These are phyloP conservation scores for Colletotrichum tropicale DNA, from an alignment of 2,329 filamentous ascomycete species.

Conservation along the genomic window DNA sequence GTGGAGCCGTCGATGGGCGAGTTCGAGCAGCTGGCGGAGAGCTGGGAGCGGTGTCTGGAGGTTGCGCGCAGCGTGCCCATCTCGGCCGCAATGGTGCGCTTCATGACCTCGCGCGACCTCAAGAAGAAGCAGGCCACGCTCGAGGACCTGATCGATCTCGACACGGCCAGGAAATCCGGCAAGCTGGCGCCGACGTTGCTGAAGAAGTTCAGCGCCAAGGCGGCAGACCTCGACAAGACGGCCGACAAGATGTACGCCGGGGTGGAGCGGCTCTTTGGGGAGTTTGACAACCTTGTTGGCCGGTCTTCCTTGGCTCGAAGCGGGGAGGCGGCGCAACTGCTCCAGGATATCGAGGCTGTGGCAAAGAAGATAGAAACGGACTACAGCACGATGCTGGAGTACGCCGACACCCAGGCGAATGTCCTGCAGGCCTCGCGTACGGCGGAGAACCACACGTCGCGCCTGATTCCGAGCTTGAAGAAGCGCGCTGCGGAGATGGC, in stretches of 20 bases:
- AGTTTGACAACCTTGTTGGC: slow-evolving; percentile 64
- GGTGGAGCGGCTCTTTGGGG: slow-evolving; percentile 65
- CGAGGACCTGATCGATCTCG: slow-evolving; percentile 77
- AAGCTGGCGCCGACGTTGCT: slow-evolving; percentile 64
- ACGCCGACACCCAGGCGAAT: slow-evolving; percentile 67
- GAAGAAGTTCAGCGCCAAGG: slow-evolving; percentile 63
- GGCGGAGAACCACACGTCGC: slow-evolving; percentile 67
- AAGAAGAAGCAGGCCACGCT: slow-evolving; percentile 61
- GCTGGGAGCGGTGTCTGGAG: slow-evolving; percentile 72
- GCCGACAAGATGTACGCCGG: slow-evolving; percentile 65
- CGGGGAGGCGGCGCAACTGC: slow-evolving; percentile 69
- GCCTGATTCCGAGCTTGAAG: slow-evolving; percentile 61
- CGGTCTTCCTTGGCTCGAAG: slow-evolving; percentile 61
- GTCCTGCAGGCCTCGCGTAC: slow-evolving; percentile 67
- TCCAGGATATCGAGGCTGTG: slow-evolving; percentile 86
- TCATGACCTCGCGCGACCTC: slow-evolving; percentile 59
- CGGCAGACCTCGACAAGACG: slow-evolving; percentile 64
- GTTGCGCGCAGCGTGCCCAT: slow-evolving; percentile 69
- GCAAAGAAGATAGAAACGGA: slow-evolving; percentile 87
- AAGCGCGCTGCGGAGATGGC: slow-evolving; percentile 66
- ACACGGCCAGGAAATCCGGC: slow-evolving; percentile 75
- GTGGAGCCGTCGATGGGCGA: slow-evolving; percentile 70
- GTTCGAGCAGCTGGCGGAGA: slow-evolving; percentile 65
- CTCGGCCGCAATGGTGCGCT: slow-evolving; percentile 67
- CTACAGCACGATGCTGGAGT: slow-evolving; percentile 76